phyloP scores from a whole-genome alignment of 805 yeast genomes.

The Pichia gijzeniarum region DNA sequence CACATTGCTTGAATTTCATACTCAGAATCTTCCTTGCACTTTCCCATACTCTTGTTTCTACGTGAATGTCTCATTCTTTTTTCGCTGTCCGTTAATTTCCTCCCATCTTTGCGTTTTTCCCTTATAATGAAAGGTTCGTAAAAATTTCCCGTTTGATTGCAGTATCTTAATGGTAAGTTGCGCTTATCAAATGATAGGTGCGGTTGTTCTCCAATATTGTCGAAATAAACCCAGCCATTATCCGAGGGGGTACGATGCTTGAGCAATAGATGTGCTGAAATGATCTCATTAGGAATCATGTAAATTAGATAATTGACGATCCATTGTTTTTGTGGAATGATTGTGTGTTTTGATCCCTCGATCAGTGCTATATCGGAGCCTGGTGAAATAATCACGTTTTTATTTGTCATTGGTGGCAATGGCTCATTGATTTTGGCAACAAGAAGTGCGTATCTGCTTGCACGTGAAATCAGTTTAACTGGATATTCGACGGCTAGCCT shows the following conservation, averaged over 20 bases:
- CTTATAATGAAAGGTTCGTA: slow-evolving; percentile 18
- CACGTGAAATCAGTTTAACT: not conserved
- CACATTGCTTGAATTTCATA: slow-evolving; percentile 25
- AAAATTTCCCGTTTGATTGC: slow-evolving; percentile 7
- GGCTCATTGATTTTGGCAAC: not conserved
- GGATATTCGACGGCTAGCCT: not conserved
- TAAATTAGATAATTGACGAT: not conserved
- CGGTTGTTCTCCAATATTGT: slow-evolving; percentile 5
- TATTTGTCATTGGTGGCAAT: no score
- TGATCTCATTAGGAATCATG: slow-evolving; percentile 1
- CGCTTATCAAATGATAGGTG: not conserved
- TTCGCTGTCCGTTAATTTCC: not conserved
- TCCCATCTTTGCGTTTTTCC: slow-evolving; percentile 9
- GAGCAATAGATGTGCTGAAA: no score
- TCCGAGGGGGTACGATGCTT: no score
- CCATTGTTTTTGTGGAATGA: not conserved
- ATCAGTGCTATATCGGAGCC: not conserved
- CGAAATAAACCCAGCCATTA: slow-evolving; percentile 6
- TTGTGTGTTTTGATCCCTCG: not conserved
- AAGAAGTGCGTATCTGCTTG: no score
- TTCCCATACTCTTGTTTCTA: slow-evolving; percentile 1
- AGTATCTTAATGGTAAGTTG: slow-evolving; percentile 5
- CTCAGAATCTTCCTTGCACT: slow-evolving; percentile 12
- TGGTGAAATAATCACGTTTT: no score
- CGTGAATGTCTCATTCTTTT: not conserved